Conservation (phyloP, 306 rosid genomes). For the Vachellia pachyceras region DNA sequence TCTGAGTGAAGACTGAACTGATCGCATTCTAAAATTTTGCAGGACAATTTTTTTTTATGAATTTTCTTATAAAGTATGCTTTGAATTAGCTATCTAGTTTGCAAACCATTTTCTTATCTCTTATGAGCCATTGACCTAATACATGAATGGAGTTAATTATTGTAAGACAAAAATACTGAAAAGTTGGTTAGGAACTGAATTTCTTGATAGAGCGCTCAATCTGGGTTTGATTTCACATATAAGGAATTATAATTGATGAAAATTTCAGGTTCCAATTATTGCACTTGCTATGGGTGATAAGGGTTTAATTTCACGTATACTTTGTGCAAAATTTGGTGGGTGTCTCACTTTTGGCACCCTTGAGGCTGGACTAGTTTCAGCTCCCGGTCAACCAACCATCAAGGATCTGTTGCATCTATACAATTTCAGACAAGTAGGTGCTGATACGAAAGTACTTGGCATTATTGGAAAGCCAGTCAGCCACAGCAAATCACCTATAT, state of each 20-base stretch:
- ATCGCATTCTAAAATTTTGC: neutral
- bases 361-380: conserved; percentile 81
- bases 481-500: conserved; percentile 88
- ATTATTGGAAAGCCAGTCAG: conserved; percentile 88
- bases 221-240: neutral
- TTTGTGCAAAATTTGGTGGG: conserved; percentile 93
- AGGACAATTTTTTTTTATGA: neutral
- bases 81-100: conserved; percentile 8
- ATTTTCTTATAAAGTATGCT: neutral
- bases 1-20: neutral
- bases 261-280: conserved; percentile 83
- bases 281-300: conserved; percentile 95
- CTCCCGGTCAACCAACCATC: conserved; percentile 94
- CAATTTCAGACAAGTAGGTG: conserved; percentile 73
- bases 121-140: conserved; percentile 19
- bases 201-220: neutral
- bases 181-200: neutral
- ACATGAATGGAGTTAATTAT: conserved; percentile 25
- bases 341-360: conserved; percentile 86
- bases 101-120: neutral
- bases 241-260: conserved; percentile 30
- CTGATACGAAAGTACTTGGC: conserved; percentile 84
- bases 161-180: conserved; percentile 12
- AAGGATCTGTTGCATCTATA: conserved; percentile 71
- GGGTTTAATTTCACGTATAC: conserved; percentile 81